phyloP scores from a whole-genome alignment of 768 basidiomycete genomes.

The Kwoniella sp. region DNA sequence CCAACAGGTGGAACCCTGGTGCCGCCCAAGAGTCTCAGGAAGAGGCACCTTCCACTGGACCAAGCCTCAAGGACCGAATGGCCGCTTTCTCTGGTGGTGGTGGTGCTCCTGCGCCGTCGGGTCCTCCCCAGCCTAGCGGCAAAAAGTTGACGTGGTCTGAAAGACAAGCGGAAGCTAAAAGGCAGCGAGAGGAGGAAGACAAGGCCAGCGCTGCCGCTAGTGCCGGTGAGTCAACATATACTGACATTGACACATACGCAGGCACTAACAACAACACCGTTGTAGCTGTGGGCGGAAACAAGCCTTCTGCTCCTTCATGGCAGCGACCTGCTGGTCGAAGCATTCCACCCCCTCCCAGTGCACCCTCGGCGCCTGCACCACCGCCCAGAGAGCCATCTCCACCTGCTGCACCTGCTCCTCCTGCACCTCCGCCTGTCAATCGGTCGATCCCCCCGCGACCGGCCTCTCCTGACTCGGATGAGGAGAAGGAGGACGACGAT shows the following conservation, averaged over 20 bases:
- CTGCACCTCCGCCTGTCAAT: slow-evolving; percentile 27
- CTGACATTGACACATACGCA: neutral
- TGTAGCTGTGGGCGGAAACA: slow-evolving; percentile 12
- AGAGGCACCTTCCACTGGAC: slow-evolving; percentile 19
- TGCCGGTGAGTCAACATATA: slow-evolving; percentile 26
- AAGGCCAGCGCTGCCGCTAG: slow-evolving; percentile 57
- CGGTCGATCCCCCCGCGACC: slow-evolving; percentile 20
- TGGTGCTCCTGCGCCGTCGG: slow-evolving; percentile 15
- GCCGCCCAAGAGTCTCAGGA: slow-evolving; percentile 24
- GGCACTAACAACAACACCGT: too few species aligned
- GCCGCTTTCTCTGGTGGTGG: slow-evolving; percentile 53
- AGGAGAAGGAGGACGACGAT: slow-evolving; percentile 53
- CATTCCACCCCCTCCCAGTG: slow-evolving; percentile 8
- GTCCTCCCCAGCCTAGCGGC: slow-evolving; percentile 37
- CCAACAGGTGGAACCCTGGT: slow-evolving; percentile 62
- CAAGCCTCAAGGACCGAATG: slow-evolving; percentile 45
- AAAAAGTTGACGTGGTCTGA: slow-evolving; percentile 94
- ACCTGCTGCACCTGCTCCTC: slow-evolving; percentile 26
- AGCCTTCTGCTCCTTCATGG: slow-evolving; percentile 15
- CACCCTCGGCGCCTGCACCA: slow-evolving; percentile 2
- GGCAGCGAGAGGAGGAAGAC: slow-evolving; percentile 74
- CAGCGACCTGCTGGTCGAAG: slow-evolving; percentile 7
- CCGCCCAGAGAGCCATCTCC: slow-evolving; percentile 12
- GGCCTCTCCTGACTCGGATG: slow-evolving; percentile 54
- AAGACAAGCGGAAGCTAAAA: slow-evolving; percentile 86